Base-by-base conservation (phyloP, 495 filamentous ascomycete genomes). In the Aspergillus hancockii region DNA sequence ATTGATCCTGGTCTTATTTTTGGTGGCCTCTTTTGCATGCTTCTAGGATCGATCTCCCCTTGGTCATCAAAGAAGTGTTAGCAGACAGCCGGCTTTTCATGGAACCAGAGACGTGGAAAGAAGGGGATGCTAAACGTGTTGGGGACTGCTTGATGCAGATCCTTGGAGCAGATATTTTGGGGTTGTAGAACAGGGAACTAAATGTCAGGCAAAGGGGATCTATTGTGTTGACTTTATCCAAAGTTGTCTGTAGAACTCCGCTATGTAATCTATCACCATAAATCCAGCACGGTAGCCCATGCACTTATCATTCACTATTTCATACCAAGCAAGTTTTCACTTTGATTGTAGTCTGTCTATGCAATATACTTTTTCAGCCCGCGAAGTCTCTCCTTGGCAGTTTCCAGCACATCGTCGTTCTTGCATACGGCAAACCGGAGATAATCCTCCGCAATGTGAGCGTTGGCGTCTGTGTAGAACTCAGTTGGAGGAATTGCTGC, bases 351-450 rank as follows among this genome's bases (percentile, higher is more conserved):
- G 16, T 3, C 16, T 41, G 10, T n/a, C 38, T 72, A 60, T 23
- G 58, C 59, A 57, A 89, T 91, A 67, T 88, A 96, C 77, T 88
- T 88, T 82, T 87, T 96, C 80, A 98, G 68, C 19, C 87, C 91
- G 59, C 92, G 81, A 63, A 98, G 71, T 65, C 92, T 80, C 72
- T 95, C 90, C 81, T 97, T 96, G 2, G 94, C 94, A 45, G 80
- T 85, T 74, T 96, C 92, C 10, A 98, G 74, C 13, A 98, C 85
- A 36, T 91, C 83, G 68, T 98, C 93, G 22, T 95, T 82, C 83
- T 98, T 98, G 76, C 94, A 98, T 10, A 98, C 93, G 3, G 94
- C 94, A 75, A 98, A 98, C 40, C 94, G 79, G 62, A 98, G 77
- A 71, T 93, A 98, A 67, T 97, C 89, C 81, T 96, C 90, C 4